Percentiles rank a stretch among this genome's conserved stretches.
Evolutionary conservation across 2,329 filamentous ascomycete species (phyloP).

Genomic region (Penicillium verrucosum): DNA sequence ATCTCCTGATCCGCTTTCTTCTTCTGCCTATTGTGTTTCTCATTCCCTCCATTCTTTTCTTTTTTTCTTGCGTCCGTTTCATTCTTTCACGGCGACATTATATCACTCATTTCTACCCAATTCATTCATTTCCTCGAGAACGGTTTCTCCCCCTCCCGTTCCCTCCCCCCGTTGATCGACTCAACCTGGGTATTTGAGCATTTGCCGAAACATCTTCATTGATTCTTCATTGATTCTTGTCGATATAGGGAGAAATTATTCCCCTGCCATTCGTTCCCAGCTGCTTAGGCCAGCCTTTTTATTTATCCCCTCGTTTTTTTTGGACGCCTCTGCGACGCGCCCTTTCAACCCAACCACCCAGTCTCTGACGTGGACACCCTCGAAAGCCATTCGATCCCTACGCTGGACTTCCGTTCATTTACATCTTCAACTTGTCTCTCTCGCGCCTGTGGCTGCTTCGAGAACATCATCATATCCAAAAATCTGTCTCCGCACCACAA

Average conservation of each 20-base stretch:
- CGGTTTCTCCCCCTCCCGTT: constrained; percentile 22
- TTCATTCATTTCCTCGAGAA: constrained; percentile 35
- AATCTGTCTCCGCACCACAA: constrained; percentile 11
- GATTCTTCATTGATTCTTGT: constrained; percentile 3
- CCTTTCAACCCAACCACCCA: constrained; percentile 27
- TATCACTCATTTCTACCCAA: constrained; percentile 33
- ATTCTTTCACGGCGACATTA: constrained; percentile 51
- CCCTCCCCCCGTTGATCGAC: constrained; percentile 24
- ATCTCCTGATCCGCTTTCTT: constrained; percentile 24
- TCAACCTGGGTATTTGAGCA: constrained; percentile 24
- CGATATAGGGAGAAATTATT: constrained; percentile 4
- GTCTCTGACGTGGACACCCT: constrained; percentile 25
- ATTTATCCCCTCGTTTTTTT: constrained; percentile 21
- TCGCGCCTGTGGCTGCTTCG: constrained; percentile 39
- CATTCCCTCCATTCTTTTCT: constrained; percentile 31
- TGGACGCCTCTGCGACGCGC: constrained; percentile 38
- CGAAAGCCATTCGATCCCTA: constrained; percentile 16
- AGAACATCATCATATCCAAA: constrained; percentile 23
- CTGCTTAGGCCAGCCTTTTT: constrained; percentile 40
- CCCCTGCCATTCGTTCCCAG: constrained; percentile 25
- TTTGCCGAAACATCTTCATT: constrained; percentile 4
- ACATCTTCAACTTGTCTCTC: constrained; percentile 20
- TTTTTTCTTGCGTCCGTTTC: constrained; percentile 44
- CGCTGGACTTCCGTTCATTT: constrained; percentile 32
- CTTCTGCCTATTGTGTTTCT: constrained; percentile 22